Evolutionary conservation across 768 basidiomycete species (phyloP), one percentile per base, ranked within the genome.

Genomic region (Mycena amicta): DNA sequence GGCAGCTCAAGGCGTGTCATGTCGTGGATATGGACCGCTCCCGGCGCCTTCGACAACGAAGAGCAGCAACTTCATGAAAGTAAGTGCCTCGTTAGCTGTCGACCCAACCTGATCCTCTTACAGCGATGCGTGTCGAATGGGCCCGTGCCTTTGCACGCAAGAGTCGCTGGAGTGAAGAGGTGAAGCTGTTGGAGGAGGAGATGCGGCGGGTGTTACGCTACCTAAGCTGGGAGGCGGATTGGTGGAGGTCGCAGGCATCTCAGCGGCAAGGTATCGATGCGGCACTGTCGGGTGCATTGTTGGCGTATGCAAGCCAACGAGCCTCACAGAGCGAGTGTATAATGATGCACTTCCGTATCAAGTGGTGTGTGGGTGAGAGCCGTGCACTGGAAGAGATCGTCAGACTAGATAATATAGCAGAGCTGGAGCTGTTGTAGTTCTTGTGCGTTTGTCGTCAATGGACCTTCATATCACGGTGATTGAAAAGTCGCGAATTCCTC

Each of bases 61-160:
- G 13, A 53, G 55, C 8, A 4, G 3, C 40, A 40, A 18, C 50
- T 57, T 4, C 49, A 57, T 30, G 56, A 57, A 5, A 49, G 56
- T 57, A 29, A 27, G 56, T 37, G 56, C 55, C 2, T 49, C 37
- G 18, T 43, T 23, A 16, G 29, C 27, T 22, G 27, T 54, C 18
- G 41, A 31, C 16, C 39, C n/a, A 31, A 23, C 37, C 22, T 26
- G 15, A 22, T 13, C 25, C 27, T 13, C n/a, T 53, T 60, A 26
- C 40, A 66, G 64, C 55, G 45, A 30, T 66, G n/a, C 54, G 55
- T 22, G 61, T 65, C 31, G 59, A 60, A 23, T 60, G 59, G 59
- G 46, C 59, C 6, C 53, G 59, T 3, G 53, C 59, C 3, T 28
- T 50, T 23, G 56, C 52, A 2, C 61, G 57, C 27, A 54, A 53